These are phyloP conservation scores for Wallacemonas sp. DNA, from an alignment of 208 protist genomes.

Conservation along the genomic window DNA sequence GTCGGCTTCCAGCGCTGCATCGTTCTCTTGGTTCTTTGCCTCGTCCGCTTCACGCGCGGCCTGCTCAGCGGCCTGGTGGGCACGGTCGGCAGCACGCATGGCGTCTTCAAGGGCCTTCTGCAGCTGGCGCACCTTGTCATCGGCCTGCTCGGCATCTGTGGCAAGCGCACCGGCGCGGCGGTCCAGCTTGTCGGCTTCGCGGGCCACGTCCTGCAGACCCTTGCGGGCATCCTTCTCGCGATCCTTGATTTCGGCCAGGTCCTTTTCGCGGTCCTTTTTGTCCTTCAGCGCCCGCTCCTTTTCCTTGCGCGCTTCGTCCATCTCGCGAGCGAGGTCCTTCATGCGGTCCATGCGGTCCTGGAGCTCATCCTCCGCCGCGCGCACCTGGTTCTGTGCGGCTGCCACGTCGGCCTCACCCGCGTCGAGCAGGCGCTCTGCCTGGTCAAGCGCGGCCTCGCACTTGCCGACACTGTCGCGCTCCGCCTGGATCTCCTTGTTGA, in stretches of 20 bases:
- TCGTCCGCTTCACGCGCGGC: slow-evolving; percentile 64
- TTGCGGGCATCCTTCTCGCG: slow-evolving; percentile 78
- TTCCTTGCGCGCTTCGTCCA: slow-evolving; percentile 78
- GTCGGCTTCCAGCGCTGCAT: slow-evolving; percentile 67
- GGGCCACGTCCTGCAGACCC: slow-evolving; percentile 63
- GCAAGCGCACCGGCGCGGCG: slow-evolving; percentile 52
- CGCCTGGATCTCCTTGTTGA: slow-evolving; percentile 77
- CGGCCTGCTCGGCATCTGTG: slow-evolving; percentile 61
- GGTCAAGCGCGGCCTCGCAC: slow-evolving; percentile 57
- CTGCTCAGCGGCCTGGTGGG: slow-evolving; percentile 65
- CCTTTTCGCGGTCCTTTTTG: slow-evolving; percentile 84
- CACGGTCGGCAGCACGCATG: slow-evolving; percentile 69
- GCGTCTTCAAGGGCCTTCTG: slow-evolving; percentile 86
- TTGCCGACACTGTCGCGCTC: slow-evolving; percentile 74
- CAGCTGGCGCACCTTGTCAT: slow-evolving; percentile 88
- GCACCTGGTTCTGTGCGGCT: slow-evolving; percentile 53
- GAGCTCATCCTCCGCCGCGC: slow-evolving; percentile 65
- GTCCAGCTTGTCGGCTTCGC: slow-evolving; percentile 79
- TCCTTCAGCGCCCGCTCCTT: slow-evolving; percentile 74
- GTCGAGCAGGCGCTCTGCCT: slow-evolving; percentile 47
- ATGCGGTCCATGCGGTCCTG: slow-evolving; percentile 81
- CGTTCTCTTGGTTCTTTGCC: slow-evolving; percentile 60
- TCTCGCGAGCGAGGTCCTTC: slow-evolving; percentile 73
- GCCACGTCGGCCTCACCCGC: slow-evolving; percentile 58
- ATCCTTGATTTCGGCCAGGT: slow-evolving; percentile 51